Evolutionary conservation across 129 eudicot genomes (phyloP).

Genomic region (Escallonia herrerae): DNA sequence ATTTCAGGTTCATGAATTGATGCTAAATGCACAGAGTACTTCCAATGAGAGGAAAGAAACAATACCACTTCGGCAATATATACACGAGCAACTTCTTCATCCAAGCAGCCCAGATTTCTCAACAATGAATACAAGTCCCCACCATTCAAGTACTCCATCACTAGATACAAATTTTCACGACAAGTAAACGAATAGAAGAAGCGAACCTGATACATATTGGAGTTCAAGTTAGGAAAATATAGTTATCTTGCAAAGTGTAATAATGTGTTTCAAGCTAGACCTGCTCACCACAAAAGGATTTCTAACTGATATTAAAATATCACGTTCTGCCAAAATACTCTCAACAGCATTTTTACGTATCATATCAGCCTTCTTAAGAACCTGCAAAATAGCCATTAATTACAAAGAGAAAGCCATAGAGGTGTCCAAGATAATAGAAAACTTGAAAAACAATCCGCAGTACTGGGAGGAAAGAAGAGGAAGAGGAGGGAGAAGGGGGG

Average conservation of each 20-base stretch:
- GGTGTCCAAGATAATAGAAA: background rate
- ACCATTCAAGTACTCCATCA: conserved; percentile 96
- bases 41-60: conserved; percentile 13
- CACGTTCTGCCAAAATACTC: conserved; percentile 96
- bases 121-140: conserved; percentile 88
- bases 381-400: conserved; percentile 33
- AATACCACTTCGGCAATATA: conserved; percentile 96
- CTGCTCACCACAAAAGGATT: conserved; percentile 97
- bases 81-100: conserved; percentile 94
- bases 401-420: background rate
- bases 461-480: no score
- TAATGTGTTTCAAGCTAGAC: conserved; percentile 16
- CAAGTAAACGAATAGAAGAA: conserved; percentile 96
- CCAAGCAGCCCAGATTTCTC: conserved; percentile 94
- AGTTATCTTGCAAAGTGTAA: conserved; percentile 4
- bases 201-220: conserved; percentile 56
- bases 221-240: conserved; percentile 21
- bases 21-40: background rate
- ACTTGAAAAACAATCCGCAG: no score
- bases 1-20: conserved; percentile 8
- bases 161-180: conserved; percentile 93
- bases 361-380: conserved; percentile 95
- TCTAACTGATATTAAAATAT: conserved; percentile 85
- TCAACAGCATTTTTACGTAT: conserved; percentile 94
- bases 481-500: no score